Conservation (phyloP, 108 stramenopile genomes). For the Pseudonitzschia multistriata region DNA sequence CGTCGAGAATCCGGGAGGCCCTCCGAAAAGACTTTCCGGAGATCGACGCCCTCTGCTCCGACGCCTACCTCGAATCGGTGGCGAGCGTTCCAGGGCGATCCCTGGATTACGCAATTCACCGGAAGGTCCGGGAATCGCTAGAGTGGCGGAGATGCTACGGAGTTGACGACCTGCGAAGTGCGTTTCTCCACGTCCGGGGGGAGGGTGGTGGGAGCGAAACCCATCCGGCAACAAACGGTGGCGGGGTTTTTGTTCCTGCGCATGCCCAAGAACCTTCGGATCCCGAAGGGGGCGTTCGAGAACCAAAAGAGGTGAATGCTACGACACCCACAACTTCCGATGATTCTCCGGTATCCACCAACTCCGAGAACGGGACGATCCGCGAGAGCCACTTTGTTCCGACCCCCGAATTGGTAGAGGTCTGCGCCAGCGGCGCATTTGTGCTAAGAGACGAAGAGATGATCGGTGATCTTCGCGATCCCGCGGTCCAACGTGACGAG, state of each 20-base stretch:
- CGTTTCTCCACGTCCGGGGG: neutral
- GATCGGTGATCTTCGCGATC: neutral
- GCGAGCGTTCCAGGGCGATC: slow-evolving; percentile 4
- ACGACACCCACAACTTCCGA: neutral
- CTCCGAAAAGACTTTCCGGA: slow-evolving; percentile 3
- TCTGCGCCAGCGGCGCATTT: slow-evolving; percentile 9
- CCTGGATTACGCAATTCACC: neutral
- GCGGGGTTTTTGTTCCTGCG: neutral
- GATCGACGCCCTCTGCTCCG: neutral
- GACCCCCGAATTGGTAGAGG: neutral
- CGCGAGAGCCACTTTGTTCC: neutral
- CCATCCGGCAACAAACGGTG: neutral
- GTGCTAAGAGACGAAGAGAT: neutral
- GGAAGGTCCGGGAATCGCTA: neutral
- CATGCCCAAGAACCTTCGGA: neutral
- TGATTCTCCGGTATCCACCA: neutral
- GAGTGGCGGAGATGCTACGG: neutral
- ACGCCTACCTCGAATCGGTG: neutral
- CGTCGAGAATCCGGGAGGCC: neutral
- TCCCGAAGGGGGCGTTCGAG: neutral
- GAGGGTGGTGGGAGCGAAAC: neutral
- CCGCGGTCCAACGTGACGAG: no score
- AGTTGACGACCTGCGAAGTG: neutral
- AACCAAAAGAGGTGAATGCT: neutral
- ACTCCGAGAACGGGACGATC: neutral